Percentiles rank a stretch among this genome's conserved stretches.
phyloP scores from a whole-genome alignment of 2,329 filamentous ascomycete species.

The Penicillium sp. region DNA sequence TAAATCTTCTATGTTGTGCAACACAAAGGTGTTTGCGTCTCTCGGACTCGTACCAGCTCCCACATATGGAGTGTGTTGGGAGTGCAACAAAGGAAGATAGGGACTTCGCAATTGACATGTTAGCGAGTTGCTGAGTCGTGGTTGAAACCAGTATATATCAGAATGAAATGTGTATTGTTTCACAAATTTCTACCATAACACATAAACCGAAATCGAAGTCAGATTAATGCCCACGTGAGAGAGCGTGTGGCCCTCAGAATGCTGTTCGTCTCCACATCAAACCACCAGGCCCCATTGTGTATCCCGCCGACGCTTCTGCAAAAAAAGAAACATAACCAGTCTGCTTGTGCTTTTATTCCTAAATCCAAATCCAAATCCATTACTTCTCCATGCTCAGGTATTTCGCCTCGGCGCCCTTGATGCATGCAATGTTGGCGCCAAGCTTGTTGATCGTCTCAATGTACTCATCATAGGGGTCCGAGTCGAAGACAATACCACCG shows the following conservation, averaged over 20 bases:
- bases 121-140: not conserved
- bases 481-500: conserved; percentile 92
- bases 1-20: not conserved
- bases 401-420: conserved; percentile 76
- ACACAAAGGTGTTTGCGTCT: not conserved
- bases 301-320: not conserved
- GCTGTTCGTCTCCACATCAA: not conserved
- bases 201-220: not conserved
- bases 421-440: conserved; percentile 83
- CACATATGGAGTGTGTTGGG: not conserved
- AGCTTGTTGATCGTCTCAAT: conserved; percentile 97
- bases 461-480: conserved; percentile 86
- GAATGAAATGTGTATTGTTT: not conserved
- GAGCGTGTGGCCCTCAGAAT: not conserved
- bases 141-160: not conserved
- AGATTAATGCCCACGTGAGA: not conserved
- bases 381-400: conserved; percentile 50
- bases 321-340: not conserved
- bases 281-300: not conserved
- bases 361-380: conserved; percentile 9
- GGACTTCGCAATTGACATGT: not conserved
- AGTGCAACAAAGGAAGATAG: not conserved
- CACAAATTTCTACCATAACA: not conserved
- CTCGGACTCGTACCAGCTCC: not conserved
- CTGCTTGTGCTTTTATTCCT: not conserved